These are phyloP conservation scores for Melaleuca alternifolia DNA, from an alignment of 345 rosid species.

Conservation along the genomic window DNA sequence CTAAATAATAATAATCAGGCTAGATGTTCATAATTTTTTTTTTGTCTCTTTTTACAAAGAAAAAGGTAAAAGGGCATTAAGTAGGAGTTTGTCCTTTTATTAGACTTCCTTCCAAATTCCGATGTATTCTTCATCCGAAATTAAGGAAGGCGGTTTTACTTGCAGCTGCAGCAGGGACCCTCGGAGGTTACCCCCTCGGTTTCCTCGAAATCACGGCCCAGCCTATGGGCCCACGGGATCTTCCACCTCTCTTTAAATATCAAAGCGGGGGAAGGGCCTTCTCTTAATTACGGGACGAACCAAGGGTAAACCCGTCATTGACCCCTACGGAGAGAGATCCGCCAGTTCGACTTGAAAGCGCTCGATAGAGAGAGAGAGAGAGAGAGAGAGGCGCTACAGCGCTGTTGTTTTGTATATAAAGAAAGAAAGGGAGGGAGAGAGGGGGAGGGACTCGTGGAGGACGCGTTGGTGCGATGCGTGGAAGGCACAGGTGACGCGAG, in stretches of 20 bases:
- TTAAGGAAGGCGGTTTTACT: neutral
- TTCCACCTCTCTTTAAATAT: neutral
- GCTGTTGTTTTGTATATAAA: neutral
- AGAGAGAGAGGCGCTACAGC: neutral
- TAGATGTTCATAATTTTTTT: neutral
- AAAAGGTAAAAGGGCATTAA: neutral
- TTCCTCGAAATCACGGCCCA: neutral
- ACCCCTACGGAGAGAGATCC: neutral
- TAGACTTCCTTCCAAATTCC: neutral
- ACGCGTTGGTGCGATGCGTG: slow-evolving; percentile 37
- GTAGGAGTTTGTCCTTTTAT: neutral
- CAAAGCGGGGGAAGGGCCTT: neutral
- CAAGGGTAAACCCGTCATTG: neutral
- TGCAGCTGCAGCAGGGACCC: too few relatives aligned
- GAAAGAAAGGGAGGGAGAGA: slow-evolving; percentile 7
- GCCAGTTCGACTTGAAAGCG: neutral
- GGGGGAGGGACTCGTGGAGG: slow-evolving; percentile 43
- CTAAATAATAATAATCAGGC: neutral
- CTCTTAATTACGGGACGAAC: neutral
- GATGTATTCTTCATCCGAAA: neutral
- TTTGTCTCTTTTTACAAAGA: neutral
- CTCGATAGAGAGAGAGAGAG: neutral
- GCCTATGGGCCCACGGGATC: neutral
- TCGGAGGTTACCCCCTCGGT: neutral
- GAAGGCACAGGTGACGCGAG: slow-evolving; percentile 29